Conservation (phyloP, 495 filamentous ascomycete species). For the Podospora anserina region DNA sequence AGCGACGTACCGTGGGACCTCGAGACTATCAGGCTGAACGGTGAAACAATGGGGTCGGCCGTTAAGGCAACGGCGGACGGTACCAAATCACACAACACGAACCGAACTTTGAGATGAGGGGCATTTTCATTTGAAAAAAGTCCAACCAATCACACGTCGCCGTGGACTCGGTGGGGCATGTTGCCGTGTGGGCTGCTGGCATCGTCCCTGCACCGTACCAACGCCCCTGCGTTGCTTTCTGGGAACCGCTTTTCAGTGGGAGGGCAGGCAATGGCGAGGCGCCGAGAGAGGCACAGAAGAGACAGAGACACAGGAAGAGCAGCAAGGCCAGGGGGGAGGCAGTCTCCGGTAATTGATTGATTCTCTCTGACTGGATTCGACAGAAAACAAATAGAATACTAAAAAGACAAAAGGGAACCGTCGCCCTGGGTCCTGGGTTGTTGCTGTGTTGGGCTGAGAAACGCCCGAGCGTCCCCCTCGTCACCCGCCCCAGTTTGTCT, state of each 20-base stretch:
- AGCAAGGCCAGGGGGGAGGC: slow-evolving; percentile 2
- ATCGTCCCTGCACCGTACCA: slow-evolving; percentile 5
- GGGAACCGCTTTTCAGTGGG: too few species aligned
- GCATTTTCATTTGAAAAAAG: neutral
- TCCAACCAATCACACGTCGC: neutral
- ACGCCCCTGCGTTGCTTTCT: slow-evolving; percentile 7
- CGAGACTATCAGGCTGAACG: neutral
- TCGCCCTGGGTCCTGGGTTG: neutral
- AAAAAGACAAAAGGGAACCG: slow-evolving; percentile 17
- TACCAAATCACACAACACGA: slow-evolving; percentile 1
- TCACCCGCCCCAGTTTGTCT: neutral
- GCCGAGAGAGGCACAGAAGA: slow-evolving; percentile 2
- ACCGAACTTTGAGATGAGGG: neutral
- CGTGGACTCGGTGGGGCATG: neutral
- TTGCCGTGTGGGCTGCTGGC: neutral
- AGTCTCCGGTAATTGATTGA: neutral
- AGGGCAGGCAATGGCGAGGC: slow-evolving; percentile 2
- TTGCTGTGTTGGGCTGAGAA: neutral
- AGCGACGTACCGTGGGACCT: neutral
- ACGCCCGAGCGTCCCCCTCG: neutral
- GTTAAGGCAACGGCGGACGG: neutral
- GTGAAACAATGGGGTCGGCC: neutral
- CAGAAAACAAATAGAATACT: neutral
- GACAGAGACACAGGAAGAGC: slow-evolving; percentile 9
- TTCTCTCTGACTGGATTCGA: neutral